These are phyloP conservation scores for Mycena haematopus DNA, from an alignment of 768 basidiomycete genomes.

Conservation along the genomic window DNA sequence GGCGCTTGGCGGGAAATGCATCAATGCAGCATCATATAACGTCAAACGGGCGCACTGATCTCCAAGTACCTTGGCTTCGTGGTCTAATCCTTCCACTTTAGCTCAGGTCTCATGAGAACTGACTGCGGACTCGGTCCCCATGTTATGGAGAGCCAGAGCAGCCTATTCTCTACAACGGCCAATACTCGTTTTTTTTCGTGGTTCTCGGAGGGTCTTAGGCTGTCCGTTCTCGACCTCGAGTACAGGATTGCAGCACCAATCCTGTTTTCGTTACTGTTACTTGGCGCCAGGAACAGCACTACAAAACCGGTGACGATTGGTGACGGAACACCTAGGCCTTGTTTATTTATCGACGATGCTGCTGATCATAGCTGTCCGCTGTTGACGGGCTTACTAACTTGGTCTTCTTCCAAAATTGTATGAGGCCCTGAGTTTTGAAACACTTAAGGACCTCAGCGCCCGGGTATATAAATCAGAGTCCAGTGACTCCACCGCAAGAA, in stretches of 20 bases:
- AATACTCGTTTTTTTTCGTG: background rate
- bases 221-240: background rate
- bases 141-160: background rate
- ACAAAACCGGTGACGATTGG: no score
- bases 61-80: background rate
- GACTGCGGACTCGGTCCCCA: background rate
- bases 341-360: no score
- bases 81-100: background rate
- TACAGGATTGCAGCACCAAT: background rate
- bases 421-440: background rate
- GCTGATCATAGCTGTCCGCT: background rate
- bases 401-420: background rate
- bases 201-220: background rate
- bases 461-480: background rate
- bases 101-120: background rate
- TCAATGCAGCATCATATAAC: background rate
- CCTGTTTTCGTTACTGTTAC: background rate
- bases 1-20: slow-evolving; percentile 1
- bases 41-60: slow-evolving; percentile 6
- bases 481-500: no score
- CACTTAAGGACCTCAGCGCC: background rate
- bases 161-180: background rate
- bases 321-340: no score
- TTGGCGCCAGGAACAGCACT: background rate
- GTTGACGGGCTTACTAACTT: background rate